phyloP scores from a whole-genome alignment of 768 basidiomycete species.

The Myochromella boudieri region DNA sequence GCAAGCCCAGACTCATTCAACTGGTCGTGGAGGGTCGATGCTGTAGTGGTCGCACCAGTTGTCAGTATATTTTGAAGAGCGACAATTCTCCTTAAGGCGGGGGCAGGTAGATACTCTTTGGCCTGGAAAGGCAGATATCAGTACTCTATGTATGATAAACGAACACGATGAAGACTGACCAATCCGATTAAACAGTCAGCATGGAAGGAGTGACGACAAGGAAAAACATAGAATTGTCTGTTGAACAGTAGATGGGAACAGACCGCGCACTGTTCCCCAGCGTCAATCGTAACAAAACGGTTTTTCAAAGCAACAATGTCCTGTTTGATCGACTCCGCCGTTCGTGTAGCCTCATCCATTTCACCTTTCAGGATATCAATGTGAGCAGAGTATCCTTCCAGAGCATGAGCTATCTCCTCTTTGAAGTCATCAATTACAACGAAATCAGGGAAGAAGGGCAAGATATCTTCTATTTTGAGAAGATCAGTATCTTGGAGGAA shows the following conservation, averaged over 20 bases:
- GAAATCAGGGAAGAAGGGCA: conserved; percentile 99
- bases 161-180: conserved; percentile 49
- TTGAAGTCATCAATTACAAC: conserved; percentile 99
- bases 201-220: conserved; percentile 97
- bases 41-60: conserved; percentile 37
- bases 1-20: conserved; percentile 32
- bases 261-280: conserved; percentile 80
- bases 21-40: conserved; percentile 2
- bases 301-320: conserved; percentile 84
- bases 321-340: conserved; percentile 89
- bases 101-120: conserved; percentile 86
- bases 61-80: conserved; percentile 84
- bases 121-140: conserved; percentile 51
- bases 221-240: conserved; percentile 97
- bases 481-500: conserved; percentile 94
- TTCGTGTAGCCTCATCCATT: conserved; percentile 94
- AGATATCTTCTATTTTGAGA: conserved; percentile 96
- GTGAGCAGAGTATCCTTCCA: conserved; percentile 91
- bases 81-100: conserved; percentile 81
- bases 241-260: conserved; percentile 78
- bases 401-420: conserved; percentile 93
- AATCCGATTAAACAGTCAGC: conserved; percentile 94
- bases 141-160: conserved; percentile 1
- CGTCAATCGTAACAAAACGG: conserved; percentile 90
- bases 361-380: conserved; percentile 89